Conservation (phyloP, 306 rosid species). For the Prunus mira region DNA sequence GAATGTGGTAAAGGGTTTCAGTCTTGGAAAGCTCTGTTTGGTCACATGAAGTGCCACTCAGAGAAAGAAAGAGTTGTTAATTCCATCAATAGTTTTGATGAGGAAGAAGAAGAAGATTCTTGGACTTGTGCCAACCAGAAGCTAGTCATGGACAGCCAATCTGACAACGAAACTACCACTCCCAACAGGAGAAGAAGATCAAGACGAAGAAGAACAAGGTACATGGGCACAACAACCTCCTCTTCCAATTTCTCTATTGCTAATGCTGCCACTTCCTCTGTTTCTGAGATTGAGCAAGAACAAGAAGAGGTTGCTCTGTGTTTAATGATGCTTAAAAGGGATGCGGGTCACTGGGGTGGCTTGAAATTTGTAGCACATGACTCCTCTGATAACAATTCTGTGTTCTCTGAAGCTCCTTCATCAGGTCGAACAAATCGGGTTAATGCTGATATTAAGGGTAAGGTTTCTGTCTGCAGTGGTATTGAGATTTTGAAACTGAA, state of each 20-base stretch:
- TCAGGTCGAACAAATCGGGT: conserved; percentile 25
- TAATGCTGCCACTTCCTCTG: conserved; percentile 41
- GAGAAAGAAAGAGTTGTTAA: conserved; percentile 43
- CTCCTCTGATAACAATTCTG: conserved; percentile 64
- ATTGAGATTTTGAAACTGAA: conserved; percentile 13
- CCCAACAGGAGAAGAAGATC: conserved; percentile 58
- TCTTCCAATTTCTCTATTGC: conserved; percentile 42
- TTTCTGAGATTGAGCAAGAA: conserved; percentile 73
- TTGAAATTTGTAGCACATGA: conserved; percentile 40
- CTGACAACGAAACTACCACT: conserved; percentile 61
- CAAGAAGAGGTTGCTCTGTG: conserved; percentile 90
- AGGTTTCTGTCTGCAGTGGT: neutral
- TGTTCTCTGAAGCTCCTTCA: conserved; percentile 46
- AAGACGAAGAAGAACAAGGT: conserved; percentile 58
- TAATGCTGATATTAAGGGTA: conserved; percentile 25
- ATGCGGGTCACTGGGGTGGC: conserved; percentile 51
- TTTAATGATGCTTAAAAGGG: conserved; percentile 85
- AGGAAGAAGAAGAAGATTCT: conserved; percentile 76
- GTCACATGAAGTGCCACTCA: conserved; percentile 91
- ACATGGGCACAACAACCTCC: conserved; percentile 26
- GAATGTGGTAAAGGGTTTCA: conserved; percentile 79
- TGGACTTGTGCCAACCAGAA: conserved; percentile 37
- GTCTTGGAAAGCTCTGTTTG: conserved; percentile 83
- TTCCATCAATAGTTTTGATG: conserved; percentile 31
- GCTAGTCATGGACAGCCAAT: conserved; percentile 54